Conservation (phyloP, 2,329 filamentous ascomycete genomes). For the Claviceps lovelessii region DNA sequence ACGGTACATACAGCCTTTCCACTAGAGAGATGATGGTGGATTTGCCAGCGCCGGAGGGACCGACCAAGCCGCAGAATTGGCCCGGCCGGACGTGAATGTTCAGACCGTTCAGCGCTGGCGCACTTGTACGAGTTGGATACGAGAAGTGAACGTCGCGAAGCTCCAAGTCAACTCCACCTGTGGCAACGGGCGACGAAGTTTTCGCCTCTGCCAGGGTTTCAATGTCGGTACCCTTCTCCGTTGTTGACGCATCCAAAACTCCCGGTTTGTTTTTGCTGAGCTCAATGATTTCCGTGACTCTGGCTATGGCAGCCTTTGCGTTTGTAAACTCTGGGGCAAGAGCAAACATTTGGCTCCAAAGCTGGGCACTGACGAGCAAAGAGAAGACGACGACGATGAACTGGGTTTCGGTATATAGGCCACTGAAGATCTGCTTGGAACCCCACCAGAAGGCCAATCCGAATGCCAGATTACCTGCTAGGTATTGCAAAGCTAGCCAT, state of each 20-base stretch:
- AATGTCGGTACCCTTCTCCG: not conserved
- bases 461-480: conserved; percentile 52
- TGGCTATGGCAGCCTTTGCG: conserved; percentile 2
- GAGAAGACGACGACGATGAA: conserved; percentile 56
- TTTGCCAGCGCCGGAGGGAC: conserved; percentile 33
- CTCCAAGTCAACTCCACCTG: conserved; percentile 32
- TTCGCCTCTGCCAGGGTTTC: conserved; percentile 10
- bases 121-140: conserved; percentile 1
- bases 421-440: conserved; percentile 51
- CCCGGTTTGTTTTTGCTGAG: not conserved
- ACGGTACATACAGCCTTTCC: conserved; percentile 40
- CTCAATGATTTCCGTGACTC: not conserved
- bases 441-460: conserved; percentile 74
- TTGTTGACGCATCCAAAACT: not conserved
- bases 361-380: conserved; percentile 45
- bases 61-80: conserved; percentile 20
- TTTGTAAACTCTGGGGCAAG: conserved; percentile 40
- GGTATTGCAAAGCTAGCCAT: conserved; percentile 46
- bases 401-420: conserved; percentile 48
- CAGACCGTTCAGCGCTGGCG: not conserved
- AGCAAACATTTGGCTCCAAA: conserved; percentile 43
- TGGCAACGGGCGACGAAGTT: conserved; percentile 16
- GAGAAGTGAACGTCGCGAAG: conserved; percentile 6
- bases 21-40: conserved; percentile 30
- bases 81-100: not conserved